These are phyloP conservation scores for Piedraia hortae DNA, from an alignment of 2,329 filamentous ascomycete species.

Conservation along the genomic window DNA sequence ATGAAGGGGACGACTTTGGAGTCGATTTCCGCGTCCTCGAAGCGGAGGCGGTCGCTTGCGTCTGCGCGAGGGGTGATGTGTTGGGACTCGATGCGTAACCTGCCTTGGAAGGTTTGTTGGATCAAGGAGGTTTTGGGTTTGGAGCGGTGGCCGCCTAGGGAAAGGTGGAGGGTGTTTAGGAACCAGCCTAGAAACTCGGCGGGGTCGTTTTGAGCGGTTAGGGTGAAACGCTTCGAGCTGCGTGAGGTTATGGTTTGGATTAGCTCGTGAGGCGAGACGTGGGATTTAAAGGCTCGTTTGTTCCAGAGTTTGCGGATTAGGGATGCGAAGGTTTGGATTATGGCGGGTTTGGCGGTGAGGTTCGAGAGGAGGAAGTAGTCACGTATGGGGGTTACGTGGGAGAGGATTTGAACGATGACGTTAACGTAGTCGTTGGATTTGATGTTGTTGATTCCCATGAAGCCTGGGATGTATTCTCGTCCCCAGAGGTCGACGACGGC, in stretches of 20 bases:
- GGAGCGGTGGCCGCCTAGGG: constrained; percentile 67
- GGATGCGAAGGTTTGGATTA: constrained; percentile 67
- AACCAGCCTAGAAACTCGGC: constrained; percentile 96
- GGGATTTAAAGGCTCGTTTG: constrained; percentile 76
- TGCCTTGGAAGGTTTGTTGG: constrained; percentile 81
- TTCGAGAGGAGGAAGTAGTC: constrained; percentile 82
- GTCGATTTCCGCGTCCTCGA: constrained; percentile 73
- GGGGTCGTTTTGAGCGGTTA: constrained; percentile 77
- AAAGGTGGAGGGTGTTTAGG: constrained; percentile 78
- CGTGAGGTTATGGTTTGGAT: constrained; percentile 78
- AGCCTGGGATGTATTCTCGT: constrained; percentile 73
- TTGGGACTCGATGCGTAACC: constrained; percentile 28
- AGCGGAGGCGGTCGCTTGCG: constrained; percentile 61
- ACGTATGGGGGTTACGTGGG: constrained; percentile 66
- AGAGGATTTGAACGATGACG: constrained; percentile 70
- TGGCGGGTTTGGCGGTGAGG: constrained; percentile 44
- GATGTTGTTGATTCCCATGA: constrained; percentile 98
- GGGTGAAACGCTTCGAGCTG: constrained; percentile 75
- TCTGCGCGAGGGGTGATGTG: constrained; percentile 41
- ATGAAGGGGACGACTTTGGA: constrained; percentile 56
- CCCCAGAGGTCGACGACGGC: constrained; percentile 52
- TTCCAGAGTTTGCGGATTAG: constrained; percentile 97
- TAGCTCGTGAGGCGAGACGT: constrained; percentile 90
- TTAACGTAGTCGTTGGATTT: constrained; percentile 99
- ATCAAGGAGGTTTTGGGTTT: constrained; percentile 66